Evolutionary conservation across 2,329 filamentous ascomycete species (phyloP), one percentile per base, ranked within the genome.

Genomic region (Bipolaris oryzae): DNA sequence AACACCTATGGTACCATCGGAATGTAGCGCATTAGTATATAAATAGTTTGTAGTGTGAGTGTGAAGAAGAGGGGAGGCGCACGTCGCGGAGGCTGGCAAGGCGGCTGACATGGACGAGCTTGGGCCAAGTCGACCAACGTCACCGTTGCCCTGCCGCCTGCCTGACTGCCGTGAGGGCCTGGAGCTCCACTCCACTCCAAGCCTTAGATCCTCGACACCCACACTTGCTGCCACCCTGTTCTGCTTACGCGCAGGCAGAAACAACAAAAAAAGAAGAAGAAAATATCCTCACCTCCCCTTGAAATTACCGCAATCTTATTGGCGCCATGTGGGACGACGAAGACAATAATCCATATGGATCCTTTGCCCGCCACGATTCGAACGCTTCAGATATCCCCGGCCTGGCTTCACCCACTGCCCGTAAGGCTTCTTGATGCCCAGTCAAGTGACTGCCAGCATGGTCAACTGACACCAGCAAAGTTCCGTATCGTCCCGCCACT

Each of bases 301-400:
- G 16, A 23, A 28, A 53, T 25, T 42, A 33, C 38, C 39, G 39
- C 38, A 18, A 41, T 18, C 34, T 7, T 21, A 39, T 23, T 46
- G 37, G 44, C 67, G 57, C 69, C 67, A 98, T 98, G 94, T 98
- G 94, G 94, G 96, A 97, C 84, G 93, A 98, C 82, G 94, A 98
- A 80, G 92, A 98, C 74, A 98, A 98, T 80, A 98, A 98, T 76
- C 94, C 94, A 5, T 97, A 98, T 74, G 93, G 92, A 70, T 94
- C 91, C 77, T 97, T 96, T 80, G 91, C 95, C 76, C 89, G 90
- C 69, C 87, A 91, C 70, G 91, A 96, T 77, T 91, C 90, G 60
- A 87, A 89, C 75, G 84, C 87, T 43, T 91, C 89, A 25, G 89
- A 89, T 31, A 77, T 55, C 23, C 70, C 70, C 75, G 79, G 61